A percentile compares a stretch with the other conserved stretches of the same genome.
Evolutionary conservation across 352 stramenopile genomes (phyloP).

Genomic region (Pythium vanterpoolii): DNA sequence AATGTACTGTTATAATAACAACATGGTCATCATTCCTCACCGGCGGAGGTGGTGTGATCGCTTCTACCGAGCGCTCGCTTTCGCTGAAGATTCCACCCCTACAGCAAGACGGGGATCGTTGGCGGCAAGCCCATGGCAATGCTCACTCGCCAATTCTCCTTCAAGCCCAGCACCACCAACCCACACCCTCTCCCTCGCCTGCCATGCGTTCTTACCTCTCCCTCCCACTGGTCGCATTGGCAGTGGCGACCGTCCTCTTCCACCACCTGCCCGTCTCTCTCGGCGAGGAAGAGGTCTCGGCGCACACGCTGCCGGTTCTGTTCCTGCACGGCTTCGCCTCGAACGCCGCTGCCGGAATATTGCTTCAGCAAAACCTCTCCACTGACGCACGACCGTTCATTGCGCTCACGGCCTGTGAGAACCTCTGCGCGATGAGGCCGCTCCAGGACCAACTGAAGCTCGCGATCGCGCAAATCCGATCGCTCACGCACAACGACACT

Average conservation of each 20-base stretch:
- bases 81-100: too few species aligned
- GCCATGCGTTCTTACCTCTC: neutral
- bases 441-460: constrained; percentile 33
- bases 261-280: neutral
- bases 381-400: constrained; percentile 31
- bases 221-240: neutral
- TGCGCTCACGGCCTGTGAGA: constrained; percentile 32
- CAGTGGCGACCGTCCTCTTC: neutral
- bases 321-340: constrained; percentile 41
- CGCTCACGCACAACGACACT: constrained; percentile 26
- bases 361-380: constrained; percentile 33
- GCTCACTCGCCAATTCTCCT: neutral
- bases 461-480: constrained; percentile 36
- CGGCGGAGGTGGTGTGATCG: too few species aligned
- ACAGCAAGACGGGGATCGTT: neutral
- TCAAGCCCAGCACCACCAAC: neutral
- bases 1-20: too few species aligned
- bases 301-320: constrained; percentile 30
- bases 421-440: constrained; percentile 27
- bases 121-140: too few species aligned
- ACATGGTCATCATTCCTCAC: too few species aligned
- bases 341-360: constrained; percentile 23
- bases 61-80: too few species aligned
- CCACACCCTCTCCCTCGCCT: neutral
- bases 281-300: neutral